These are phyloP conservation scores for Pisolithus tinctorius DNA, from an alignment of 768 basidiomycete genomes.

Conservation along the genomic window DNA sequence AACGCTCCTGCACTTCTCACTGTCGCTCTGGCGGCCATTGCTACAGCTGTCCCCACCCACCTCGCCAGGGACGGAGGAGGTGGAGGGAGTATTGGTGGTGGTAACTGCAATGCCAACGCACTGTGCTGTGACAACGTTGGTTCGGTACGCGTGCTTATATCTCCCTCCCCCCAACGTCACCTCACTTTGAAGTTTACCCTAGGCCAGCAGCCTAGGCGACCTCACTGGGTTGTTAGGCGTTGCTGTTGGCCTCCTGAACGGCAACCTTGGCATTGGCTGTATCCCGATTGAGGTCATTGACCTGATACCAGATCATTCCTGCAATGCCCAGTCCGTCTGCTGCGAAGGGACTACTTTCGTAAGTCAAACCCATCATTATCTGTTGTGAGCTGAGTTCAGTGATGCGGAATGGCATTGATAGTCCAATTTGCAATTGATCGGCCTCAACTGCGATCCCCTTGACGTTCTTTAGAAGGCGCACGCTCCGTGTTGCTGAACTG, in stretches of 20 bases:
- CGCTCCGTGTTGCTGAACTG: too few species aligned
- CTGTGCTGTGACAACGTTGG: not conserved
- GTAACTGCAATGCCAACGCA: not conserved
- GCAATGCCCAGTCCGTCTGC: not conserved
- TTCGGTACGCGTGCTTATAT: not conserved
- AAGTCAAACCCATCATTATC: not conserved
- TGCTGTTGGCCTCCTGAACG: not conserved
- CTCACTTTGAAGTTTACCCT: not conserved
- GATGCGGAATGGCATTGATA: too few species aligned
- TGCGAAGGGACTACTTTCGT: not conserved
- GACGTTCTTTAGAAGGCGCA: too few species aligned
- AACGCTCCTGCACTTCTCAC: not conserved
- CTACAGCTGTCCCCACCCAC: not conserved
- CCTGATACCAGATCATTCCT: not conserved
- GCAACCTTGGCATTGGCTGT: not conserved
- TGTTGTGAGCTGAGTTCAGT: too few species aligned
- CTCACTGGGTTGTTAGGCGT: not conserved
- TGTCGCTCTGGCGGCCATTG: not conserved
- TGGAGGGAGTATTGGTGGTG: not conserved
- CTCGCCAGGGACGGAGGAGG: not conserved
- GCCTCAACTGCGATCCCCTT: not conserved
- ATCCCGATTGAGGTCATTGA: not conserved
- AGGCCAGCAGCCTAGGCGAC: not conserved
- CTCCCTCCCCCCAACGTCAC: too few species aligned
- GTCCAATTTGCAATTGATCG: not conserved